Evolutionary conservation across 176 grass and related monocot genomes (phyloP), one percentile per base, ranked within the genome.

Genomic region (Poa pratensis): DNA sequence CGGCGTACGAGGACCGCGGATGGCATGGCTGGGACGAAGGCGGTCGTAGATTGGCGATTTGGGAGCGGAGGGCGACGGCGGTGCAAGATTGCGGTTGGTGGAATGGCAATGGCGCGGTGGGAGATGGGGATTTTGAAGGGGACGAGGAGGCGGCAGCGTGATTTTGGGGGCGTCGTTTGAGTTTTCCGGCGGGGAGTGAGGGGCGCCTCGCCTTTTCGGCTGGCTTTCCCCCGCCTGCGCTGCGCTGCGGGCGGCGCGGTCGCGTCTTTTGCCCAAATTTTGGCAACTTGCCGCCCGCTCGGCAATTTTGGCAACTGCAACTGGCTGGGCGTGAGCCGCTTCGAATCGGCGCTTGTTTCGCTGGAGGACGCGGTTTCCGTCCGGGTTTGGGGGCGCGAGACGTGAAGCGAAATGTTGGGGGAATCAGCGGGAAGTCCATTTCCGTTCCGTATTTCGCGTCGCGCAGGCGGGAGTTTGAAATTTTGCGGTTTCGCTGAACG

Each of bases 71-170:
- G 17, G 51, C 46, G 37, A 15, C 52, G 84, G 26, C 51, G 75
- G 1, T 0, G 63, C 14, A 59, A 3, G 51, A 53, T 30, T 46
- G 18, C 23, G 46, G 78, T 24, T 40, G 7, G 39, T 40, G 0
- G 58, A 6, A 68, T 39, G 43, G 45, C 71, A 14, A 65, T 13
- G 43, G 13, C 1, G 64, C 63, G 75, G 76, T 4, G 59, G 26
- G 26, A 32, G 26, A 0, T 0, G 40, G 3, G 1, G 12, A 12
- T 65, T 65, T 64, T 86, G 67, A 86, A 59, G 54, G n/a, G 57
- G 61, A 16, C 19, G 84, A 79, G 37, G 30, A 58, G 80, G 84
- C 88, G 88, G 80, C 74, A 65, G 65, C 26, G 74, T 81, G 65
- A 39, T 57, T 50, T 79, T 28, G 20, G 76, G 75, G 48, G 15